Percentiles rank a stretch among this genome's conserved stretches.
Conservation (phyloP, 1,284 basidiomycete genomes). For the Leccinum variabile region DNA sequence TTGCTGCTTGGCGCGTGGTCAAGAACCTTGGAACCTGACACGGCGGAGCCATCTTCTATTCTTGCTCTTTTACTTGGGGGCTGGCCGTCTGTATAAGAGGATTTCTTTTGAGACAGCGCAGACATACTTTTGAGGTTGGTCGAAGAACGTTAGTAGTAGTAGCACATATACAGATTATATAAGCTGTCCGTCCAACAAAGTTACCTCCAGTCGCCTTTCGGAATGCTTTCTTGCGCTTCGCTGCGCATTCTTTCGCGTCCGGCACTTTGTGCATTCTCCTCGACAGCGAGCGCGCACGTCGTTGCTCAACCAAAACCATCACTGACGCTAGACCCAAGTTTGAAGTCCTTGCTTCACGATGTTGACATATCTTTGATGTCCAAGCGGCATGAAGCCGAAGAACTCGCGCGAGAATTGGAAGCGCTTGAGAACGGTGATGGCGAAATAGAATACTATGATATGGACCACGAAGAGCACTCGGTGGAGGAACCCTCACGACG, state of each 20-base stretch:
- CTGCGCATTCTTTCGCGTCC: slow-evolving; percentile 26
- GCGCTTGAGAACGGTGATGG: slow-evolving; percentile 38
- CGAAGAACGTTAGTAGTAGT: neutral
- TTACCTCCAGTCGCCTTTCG: neutral
- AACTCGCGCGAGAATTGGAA: slow-evolving; percentile 52
- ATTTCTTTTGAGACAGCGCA: slow-evolving; percentile 11
- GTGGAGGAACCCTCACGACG: slow-evolving; percentile 35
- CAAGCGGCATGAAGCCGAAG: slow-evolving; percentile 33
- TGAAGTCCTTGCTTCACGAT: slow-evolving; percentile 60
- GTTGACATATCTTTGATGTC: slow-evolving; percentile 61
- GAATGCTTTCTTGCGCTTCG: slow-evolving; percentile 28
- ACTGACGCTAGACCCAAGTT: slow-evolving; percentile 61
- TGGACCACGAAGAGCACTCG: slow-evolving; percentile 29
- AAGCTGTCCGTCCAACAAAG: slow-evolving; percentile 13
- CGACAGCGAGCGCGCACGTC: slow-evolving; percentile 17
- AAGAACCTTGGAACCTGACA: slow-evolving; percentile 15
- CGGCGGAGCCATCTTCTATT: slow-evolving; percentile 27
- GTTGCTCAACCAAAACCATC: slow-evolving; percentile 43
- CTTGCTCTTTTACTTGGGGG: slow-evolving; percentile 48
- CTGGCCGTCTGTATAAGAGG: slow-evolving; percentile 21
- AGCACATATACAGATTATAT: slow-evolving; percentile 20
- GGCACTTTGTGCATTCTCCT: slow-evolving; percentile 22
- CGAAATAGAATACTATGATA: slow-evolving; percentile 30
- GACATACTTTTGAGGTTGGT: slow-evolving; percentile 19
- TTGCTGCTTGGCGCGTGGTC: slow-evolving; percentile 17